phyloP scores from a whole-genome alignment of 2,329 filamentous ascomycete species.

The Fusarium austroafricanum region DNA sequence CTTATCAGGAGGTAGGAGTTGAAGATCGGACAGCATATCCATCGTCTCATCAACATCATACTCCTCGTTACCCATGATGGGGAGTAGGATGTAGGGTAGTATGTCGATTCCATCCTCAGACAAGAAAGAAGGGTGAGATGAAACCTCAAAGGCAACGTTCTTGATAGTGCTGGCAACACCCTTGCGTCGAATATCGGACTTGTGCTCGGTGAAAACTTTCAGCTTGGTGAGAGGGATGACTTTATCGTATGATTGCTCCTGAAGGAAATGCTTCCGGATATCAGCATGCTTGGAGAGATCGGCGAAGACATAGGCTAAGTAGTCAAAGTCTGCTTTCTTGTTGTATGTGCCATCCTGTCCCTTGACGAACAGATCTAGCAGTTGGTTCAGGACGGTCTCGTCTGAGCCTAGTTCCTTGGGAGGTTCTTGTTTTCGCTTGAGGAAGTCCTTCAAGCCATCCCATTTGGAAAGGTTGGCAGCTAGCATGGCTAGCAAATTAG shows the following conservation, averaged over 20 bases:
- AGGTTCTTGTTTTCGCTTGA: slow-evolving; percentile 74
- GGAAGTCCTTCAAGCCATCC: slow-evolving; percentile 75
- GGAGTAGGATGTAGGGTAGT: slow-evolving; percentile 87
- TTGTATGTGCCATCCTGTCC: slow-evolving; percentile 87
- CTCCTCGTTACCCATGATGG: slow-evolving; percentile 88
- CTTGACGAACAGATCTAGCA: slow-evolving; percentile 96
- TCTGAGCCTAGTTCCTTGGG: slow-evolving; percentile 79
- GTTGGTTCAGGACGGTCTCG: slow-evolving; percentile 82
- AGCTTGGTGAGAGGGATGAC: slow-evolving; percentile 93
- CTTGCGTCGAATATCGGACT: slow-evolving; percentile 82
- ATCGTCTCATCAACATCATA: slow-evolving; percentile 88
- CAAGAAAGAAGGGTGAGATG: slow-evolving; percentile 77
- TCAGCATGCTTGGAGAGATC: slow-evolving; percentile 87
- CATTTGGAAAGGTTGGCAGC: slow-evolving; percentile 91
- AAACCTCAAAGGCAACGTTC: slow-evolving; percentile 87
- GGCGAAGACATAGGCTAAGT: slow-evolving; percentile 93
- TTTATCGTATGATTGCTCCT: slow-evolving; percentile 78
- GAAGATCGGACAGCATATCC: slow-evolving; percentile 88
- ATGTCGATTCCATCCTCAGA: slow-evolving; percentile 80
- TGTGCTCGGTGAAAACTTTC: slow-evolving; percentile 93
- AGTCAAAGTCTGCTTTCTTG: slow-evolving; percentile 87
- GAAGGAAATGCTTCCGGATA: slow-evolving; percentile 80
- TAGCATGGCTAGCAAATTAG: slow-evolving; percentile 89
- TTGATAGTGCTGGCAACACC: slow-evolving; percentile 98
- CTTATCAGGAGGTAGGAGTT: slow-evolving; percentile 91